Evolutionary conservation across 495 filamentous ascomycete species (phyloP), one percentile per base, ranked within the genome.

Genomic region (Talaromyces adpressus): DNA sequence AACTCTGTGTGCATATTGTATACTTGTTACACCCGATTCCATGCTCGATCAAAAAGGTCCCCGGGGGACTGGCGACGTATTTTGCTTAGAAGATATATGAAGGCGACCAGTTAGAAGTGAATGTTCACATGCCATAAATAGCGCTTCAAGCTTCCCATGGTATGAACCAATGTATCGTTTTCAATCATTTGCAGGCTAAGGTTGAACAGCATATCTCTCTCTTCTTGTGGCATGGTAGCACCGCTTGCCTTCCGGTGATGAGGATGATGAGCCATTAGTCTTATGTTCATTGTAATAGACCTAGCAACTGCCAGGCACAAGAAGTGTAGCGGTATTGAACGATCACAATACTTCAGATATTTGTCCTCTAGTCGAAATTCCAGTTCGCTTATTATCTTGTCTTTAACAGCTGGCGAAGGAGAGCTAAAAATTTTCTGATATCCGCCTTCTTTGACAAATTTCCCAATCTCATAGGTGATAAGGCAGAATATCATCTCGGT

Each of bases 401-500:
- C 80, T 34, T 83, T 87, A 39, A 79, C 77, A 5, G 66, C 71
- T 11, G 84, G 64, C 5, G 81, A 64, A 32, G 81, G 75, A 14
- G 64, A 64, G 0, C 66, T 51, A 6, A 67, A 68, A 20, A 66
- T 65, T 14, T 76, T 54, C 14, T 30, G 18, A 23, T 23, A 22
- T 57, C 53, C 53, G 14, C 23, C n/a, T 30, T 57, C 53, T 14
- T 57, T 57, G 53, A 57, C n/a, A 16, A 57, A 57, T 57, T 57
- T 57, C 6, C 53, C 53, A 18, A 57, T 18, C 53, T 57, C 53
- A 57, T 57, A 57, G 18, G n/a, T 57, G 18, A 57, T 14, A 23
- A 86, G 71, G 65, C 81, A 83, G 66, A 87, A 88, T 34, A 86
- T 82, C 87, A 89, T 89, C 59, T 90, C 87, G 4, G 87, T 87